These are phyloP conservation scores for Cercospora brassicicola DNA, from an alignment of 2,329 filamentous ascomycete species.

Conservation along the genomic window DNA sequence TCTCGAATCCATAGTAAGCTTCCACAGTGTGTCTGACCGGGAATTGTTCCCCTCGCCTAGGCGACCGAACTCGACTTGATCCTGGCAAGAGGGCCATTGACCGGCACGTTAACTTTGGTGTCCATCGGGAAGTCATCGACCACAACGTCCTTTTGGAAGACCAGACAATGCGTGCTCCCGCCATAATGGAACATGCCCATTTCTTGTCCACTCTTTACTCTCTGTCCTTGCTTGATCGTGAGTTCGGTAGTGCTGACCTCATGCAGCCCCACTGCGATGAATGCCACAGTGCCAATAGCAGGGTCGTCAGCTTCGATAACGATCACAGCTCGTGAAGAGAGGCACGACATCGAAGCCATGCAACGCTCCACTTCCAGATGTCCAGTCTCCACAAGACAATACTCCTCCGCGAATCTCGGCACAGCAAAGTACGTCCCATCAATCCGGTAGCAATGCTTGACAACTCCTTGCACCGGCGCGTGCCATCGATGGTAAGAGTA, in stretches of 20 bases:
- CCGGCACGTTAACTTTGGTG: background rate
- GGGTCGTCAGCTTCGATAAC: background rate
- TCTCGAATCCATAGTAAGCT: too few species aligned
- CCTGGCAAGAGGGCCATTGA: background rate
- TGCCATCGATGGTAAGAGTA: background rate
- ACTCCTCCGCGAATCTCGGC: background rate
- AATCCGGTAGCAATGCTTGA: background rate
- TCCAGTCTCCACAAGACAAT: background rate
- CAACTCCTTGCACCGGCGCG: background rate
- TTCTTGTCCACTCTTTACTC: background rate
- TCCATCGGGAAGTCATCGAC: background rate
- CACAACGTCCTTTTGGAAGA: background rate
- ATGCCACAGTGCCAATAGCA: background rate
- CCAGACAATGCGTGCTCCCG: background rate
- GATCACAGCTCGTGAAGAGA: background rate
- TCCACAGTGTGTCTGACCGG: too few species aligned
- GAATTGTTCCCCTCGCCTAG: background rate
- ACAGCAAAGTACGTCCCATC: background rate
- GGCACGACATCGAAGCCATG: background rate
- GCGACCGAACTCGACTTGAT: background rate
- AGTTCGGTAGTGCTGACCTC: background rate
- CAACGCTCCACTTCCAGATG: background rate
- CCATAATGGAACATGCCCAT: background rate
- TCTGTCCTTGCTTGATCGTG: background rate
- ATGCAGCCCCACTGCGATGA: background rate